These are phyloP conservation scores for Amauroascus verrucosus DNA, from an alignment of 2,329 filamentous ascomycete species.

Conservation along the genomic window DNA sequence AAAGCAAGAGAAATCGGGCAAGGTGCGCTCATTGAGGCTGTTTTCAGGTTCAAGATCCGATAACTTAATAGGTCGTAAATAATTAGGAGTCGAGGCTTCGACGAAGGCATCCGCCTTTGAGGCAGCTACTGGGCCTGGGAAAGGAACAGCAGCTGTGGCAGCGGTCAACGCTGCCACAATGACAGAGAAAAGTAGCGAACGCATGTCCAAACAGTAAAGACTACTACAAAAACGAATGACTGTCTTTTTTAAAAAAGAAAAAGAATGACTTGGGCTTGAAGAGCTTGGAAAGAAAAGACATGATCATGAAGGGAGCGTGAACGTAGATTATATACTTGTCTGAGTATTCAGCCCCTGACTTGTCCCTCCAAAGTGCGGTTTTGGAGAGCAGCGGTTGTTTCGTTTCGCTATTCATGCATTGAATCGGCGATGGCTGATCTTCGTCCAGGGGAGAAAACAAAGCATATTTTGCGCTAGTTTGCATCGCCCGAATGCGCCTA, in stretches of 20 bases:
- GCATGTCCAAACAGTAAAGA: slow-evolving; percentile 2
- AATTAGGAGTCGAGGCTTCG: neutral
- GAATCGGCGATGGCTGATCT: neutral
- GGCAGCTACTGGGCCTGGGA: neutral
- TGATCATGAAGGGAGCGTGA: neutral
- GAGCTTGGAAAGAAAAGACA: slow-evolving; percentile 1
- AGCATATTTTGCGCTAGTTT: neutral
- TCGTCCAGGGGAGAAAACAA: neutral
- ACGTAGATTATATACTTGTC: slow-evolving; percentile 4
- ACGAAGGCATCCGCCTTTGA: neutral
- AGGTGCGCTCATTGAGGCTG: slow-evolving; percentile 13
- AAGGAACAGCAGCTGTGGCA: slow-evolving; percentile 10
- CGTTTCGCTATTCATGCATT: neutral
- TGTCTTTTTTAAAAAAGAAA: neutral
- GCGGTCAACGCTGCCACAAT: slow-evolving; percentile 11
- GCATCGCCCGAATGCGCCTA: neutral
- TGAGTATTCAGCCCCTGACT: neutral
- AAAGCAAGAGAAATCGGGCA: slow-evolving; percentile 19
- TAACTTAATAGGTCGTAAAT: slow-evolving; percentile 3
- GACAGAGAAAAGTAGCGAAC: slow-evolving; percentile 9
- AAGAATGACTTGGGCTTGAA: slow-evolving; percentile 9
- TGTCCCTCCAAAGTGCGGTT: neutral
- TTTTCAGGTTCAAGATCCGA: slow-evolving; percentile 7
- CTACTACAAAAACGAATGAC: slow-evolving; percentile 5
- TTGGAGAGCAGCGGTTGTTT: neutral